phyloP scores from a whole-genome alignment of 306 rosid genomes.

The Potentilla sterilis region DNA sequence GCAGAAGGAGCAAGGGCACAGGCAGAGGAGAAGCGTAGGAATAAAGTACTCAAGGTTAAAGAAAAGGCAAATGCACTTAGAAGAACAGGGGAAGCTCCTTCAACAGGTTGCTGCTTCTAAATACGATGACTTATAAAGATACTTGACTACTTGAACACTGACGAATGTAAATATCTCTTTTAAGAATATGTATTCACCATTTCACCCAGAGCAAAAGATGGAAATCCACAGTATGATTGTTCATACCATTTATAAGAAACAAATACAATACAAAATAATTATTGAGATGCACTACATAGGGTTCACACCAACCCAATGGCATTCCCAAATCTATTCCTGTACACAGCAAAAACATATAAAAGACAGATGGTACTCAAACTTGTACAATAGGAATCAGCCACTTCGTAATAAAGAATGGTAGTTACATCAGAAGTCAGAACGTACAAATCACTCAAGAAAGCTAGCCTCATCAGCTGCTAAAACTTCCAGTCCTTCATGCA shows the following conservation, averaged over 20 bases:
- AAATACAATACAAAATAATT: neutral
- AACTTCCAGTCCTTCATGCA: constrained; percentile 23
- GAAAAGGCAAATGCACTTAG: constrained; percentile 56
- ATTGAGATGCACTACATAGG: too few relatives aligned
- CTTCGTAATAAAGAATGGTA: neutral
- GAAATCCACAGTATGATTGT: neutral
- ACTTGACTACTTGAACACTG: neutral
- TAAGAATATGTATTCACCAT: constrained; percentile 12
- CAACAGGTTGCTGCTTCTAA: constrained; percentile 57
- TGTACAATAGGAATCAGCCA: constrained; percentile 27
- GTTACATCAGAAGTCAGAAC: constrained; percentile 1
- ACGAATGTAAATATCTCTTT: constrained; percentile 25
- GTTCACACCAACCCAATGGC: neutral
- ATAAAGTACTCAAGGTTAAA: constrained; percentile 41
- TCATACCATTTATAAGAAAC: neutral
- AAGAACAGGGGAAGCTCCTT: constrained; percentile 57
- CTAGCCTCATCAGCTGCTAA: constrained; percentile 19
- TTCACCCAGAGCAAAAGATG: constrained; percentile 8
- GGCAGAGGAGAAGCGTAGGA: constrained; percentile 39
- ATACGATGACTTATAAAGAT: constrained; percentile 4
- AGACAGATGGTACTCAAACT: constrained; percentile 4
- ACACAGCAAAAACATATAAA: neutral
- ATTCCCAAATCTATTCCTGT: constrained; percentile 7
- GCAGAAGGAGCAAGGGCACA: constrained; percentile 54
- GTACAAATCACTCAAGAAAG: constrained; percentile 7